Evolutionary conservation across 768 basidiomycete species (phyloP), one percentile per base, ranked within the genome.

Genomic region (Lactarius sanguifluus): DNA sequence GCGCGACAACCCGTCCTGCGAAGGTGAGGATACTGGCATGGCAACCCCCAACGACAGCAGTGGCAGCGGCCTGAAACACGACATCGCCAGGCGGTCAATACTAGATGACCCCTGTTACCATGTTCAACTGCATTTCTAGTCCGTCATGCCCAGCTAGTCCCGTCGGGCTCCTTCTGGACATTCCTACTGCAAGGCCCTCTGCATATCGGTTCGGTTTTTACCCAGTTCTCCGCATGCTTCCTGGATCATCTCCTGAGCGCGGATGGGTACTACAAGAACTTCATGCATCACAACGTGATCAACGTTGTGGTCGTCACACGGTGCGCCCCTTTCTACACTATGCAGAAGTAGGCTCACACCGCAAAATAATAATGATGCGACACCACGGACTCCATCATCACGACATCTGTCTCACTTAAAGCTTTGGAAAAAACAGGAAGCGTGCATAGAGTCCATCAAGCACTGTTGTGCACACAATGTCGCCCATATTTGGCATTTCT

Each of bases 371-470:
- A 50, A 20, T 4, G 16, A 28, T 54, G 52, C 36, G 20, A 4
- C 71, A 97, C 96, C 76, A 96, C 94, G 13, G 88, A 94, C 64
- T 99, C 98, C 73, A 74, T 98, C 52, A 83, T 98, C 58, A 99
- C 97, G 8, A 95, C 96, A 1, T 98, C 96, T 3, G 77, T 94
- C 12, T 2, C 91, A 95, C 76, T 77, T 98, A 69, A 99, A 99
- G 76, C 78, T 99, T 18, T 99, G 97, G 97, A 98, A 97, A 81
- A 99, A 99, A 77, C 95, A 97, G 79, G 91, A 95, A 25, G 75
- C 81, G 7, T 96, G 96, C 5, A 94, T 99, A 73, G 97, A 98
- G 78, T 98, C 97, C 72, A 96, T 98, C 66, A 99, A 99, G 78
- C 93, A 96, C 70, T 99, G 96, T 76, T 89, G 97, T 55, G 94